phyloP scores from a whole-genome alignment of 2,329 filamentous ascomycete genomes.

The Aspergillus novoparasiticus region DNA sequence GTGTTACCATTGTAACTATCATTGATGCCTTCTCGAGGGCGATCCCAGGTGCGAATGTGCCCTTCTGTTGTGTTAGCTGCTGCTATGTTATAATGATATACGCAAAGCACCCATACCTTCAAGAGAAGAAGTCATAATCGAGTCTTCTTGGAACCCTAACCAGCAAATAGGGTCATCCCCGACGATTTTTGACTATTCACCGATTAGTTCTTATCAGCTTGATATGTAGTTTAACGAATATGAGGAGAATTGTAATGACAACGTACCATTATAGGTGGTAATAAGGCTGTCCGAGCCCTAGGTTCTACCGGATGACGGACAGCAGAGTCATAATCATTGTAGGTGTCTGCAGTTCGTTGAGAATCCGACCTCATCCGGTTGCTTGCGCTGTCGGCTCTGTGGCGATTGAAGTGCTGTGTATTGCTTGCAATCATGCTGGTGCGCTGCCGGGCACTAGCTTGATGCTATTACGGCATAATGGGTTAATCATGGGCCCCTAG shows the following conservation, averaged over 20 bases:
- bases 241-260: conserved; percentile 3
- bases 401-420: conserved; percentile 51
- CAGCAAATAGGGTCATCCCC: conserved; percentile 86
- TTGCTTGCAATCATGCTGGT: conserved; percentile 35
- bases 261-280: conserved; percentile 86
- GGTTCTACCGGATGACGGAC: conserved; percentile 81
- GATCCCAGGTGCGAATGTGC: conserved; percentile 74
- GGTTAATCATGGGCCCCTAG: conserved; percentile 11
- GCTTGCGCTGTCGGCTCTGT: conserved; percentile 63
- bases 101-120: conserved; percentile 64
- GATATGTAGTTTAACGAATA: conserved; percentile 5
- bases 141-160: conserved; percentile 90
- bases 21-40: conserved; percentile 54
- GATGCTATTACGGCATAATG: conserved; percentile 26
- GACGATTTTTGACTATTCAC: conserved; percentile 71
- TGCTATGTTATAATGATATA: conserved; percentile 3
- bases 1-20: conserved; percentile 25
- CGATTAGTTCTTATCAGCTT: background rate
- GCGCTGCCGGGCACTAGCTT: conserved; percentile 42
- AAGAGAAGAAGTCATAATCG: conserved; percentile 89
- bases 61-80: conserved; percentile 50
- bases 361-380: conserved; percentile 72
- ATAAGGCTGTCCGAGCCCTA: conserved; percentile 77
- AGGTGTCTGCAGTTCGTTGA: conserved; percentile 55
- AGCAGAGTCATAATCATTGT: conserved; percentile 56